Conservation (phyloP, 208 protist genomes). For the Acanthamoeba lenticulata region DNA sequence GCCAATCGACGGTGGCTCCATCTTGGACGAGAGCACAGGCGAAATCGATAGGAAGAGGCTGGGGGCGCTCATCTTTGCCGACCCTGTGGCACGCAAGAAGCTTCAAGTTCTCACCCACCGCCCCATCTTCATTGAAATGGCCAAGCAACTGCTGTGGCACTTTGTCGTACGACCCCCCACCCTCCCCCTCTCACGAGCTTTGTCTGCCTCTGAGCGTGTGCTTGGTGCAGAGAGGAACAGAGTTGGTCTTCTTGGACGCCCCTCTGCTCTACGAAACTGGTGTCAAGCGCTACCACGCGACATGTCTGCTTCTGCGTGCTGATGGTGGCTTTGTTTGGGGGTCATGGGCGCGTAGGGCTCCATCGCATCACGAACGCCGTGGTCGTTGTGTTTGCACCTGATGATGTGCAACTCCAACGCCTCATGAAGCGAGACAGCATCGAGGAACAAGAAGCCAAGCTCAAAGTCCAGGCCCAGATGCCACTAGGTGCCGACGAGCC, state of each 20-base stretch:
- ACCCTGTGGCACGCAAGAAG: neutral
- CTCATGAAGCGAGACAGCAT: slow-evolving; percentile 28
- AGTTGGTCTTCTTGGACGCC: slow-evolving; percentile 15
- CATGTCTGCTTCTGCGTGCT: neutral
- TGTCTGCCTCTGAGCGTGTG: neutral
- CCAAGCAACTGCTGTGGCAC: neutral
- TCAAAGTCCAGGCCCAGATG: slow-evolving; percentile 45
- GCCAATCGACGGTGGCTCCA: neutral
- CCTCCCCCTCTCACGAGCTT: neutral
- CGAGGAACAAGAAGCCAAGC: neutral
- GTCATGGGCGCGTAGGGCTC: neutral
- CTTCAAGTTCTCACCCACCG: neutral
- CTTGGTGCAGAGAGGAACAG: neutral
- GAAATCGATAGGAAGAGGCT: slow-evolving; percentile 18
- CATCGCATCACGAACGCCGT: neutral
- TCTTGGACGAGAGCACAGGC: neutral
- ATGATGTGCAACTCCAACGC: slow-evolving; percentile 37
- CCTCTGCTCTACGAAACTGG: slow-evolving; percentile 50
- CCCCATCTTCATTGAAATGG: neutral
- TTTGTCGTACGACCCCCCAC: neutral
- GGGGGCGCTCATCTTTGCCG: neutral
- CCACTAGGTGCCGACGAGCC: neutral
- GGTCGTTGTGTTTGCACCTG: slow-evolving; percentile 23
- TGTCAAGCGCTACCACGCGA: neutral
- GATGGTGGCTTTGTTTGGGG: too few relatives aligned